These are phyloP conservation scores for Drechslerella coelobrocha DNA, from an alignment of 2,329 filamentous ascomycete genomes.

Conservation along the genomic window DNA sequence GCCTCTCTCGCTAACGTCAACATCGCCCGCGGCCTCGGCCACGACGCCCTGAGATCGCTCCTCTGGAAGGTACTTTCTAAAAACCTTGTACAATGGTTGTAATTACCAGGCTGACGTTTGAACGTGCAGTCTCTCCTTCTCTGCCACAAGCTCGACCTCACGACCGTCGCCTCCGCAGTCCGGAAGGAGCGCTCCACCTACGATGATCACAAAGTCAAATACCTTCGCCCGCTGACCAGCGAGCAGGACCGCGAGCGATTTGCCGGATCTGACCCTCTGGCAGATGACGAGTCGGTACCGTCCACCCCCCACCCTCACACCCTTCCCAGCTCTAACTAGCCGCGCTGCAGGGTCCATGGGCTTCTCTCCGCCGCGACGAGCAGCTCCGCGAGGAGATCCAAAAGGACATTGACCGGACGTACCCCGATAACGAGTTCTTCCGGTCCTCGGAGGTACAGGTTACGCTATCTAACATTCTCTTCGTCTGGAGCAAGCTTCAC, in stretches of 20 bases:
- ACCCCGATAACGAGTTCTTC: slow-evolving; percentile 91
- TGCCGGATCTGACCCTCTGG: slow-evolving; percentile 72
- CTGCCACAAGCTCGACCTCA: slow-evolving; percentile 48
- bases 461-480: slow-evolving; percentile 85
- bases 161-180: slow-evolving; percentile 43
- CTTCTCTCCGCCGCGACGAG: slow-evolving; percentile 83
- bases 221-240: slow-evolving; percentile 39
- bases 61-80: slow-evolving; percentile 35
- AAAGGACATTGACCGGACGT: slow-evolving; percentile 88
- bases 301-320: slow-evolving; percentile 26
- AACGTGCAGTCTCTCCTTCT: slow-evolving; percentile 31
- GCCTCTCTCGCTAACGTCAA: slow-evolving; percentile 46
- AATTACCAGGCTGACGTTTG: slow-evolving; percentile 1
- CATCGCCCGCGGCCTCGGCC: slow-evolving; percentile 39
- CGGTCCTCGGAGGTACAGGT: slow-evolving; percentile 78
- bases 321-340: not conserved
- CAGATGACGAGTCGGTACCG: slow-evolving; percentile 75
- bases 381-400: slow-evolving; percentile 83
- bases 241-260: slow-evolving; percentile 46
- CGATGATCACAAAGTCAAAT: slow-evolving; percentile 47
- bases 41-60: slow-evolving; percentile 37
- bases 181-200: slow-evolving; percentile 51
- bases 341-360: slow-evolving; percentile 71
- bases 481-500: slow-evolving; percentile 93
- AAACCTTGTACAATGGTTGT: not conserved